Base-by-base conservation (phyloP, 331 rosid species). In the Phaseolus coccineus region DNA sequence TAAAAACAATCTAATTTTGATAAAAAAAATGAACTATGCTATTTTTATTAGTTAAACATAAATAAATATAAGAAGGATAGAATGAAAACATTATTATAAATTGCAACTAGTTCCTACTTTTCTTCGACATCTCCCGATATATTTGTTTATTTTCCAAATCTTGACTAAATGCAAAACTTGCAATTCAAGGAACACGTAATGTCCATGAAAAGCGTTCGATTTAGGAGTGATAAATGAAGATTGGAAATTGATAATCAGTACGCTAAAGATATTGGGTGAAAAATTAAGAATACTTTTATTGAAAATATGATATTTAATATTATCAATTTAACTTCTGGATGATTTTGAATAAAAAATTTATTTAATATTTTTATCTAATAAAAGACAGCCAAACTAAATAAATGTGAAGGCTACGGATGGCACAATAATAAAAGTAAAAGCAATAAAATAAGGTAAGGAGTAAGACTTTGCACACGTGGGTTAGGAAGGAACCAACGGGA, bases 391-490 rank as follows among this genome's bases (percentile, higher is more conserved):
- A 59, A 59, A 58, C 65, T 58, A 3, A 27, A 59, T 12, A 27
- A 28, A 27, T 28, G 31, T 28, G 66, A 63, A 37, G 5, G 28
- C 30, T 63, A 64, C 10, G 6, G 13, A 59, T 1, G 2, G 16
- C 1, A 12, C 27, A 55, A 58, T 47, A 80, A 76, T 64, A 58
- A 59, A 47, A 42, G 58, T 40, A 57, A 52, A 73, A 69, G 80
- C 82, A 12, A 44, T 53, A 15, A 69, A 12, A 44, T 52, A 25
- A 78, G 16, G 24, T 59, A 47, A 73, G 69, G 72, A 30, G 46
- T 83, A 35, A 42, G 44, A 51, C 73, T 76, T 47, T 46, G 80
- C 83, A 63, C 89, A 87, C 90, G 90, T 83, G 88, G 86, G 74
- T 47, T 69, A 19, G 73, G 37, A 71, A 31, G 72, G 65, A 35